Base-by-base conservation (phyloP, 2,329 filamentous ascomycete species). In the Botryotinia convoluta region DNA sequence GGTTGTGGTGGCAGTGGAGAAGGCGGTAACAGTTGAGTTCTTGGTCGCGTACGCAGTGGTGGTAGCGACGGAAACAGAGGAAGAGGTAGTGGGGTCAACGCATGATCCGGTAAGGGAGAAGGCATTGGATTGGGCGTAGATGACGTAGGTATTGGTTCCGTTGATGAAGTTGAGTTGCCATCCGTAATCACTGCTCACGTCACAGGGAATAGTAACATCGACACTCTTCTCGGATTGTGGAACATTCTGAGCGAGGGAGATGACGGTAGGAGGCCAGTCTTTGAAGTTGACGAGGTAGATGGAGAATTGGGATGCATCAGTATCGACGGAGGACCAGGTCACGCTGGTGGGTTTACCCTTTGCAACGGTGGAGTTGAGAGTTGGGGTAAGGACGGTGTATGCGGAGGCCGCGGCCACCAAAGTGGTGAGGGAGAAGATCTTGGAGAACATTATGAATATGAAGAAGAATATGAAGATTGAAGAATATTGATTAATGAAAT, bases 141-240 rank as follows among this genome's bases (percentile, higher is more conserved):
- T 72, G 9, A 72, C 71, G 14, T 72, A 72, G 18, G 71, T 72
- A 10, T 72, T 72, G 18, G 71, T 72, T n/a, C 71, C 71, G 20
- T 72, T 72, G 71, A 72, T 72, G 71, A 72, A 72, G 39, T 72
- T 72, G 14, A 72, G 16, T 68, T 72, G 71, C 71, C 71, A 72
- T 42, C 71, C 71, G 29, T 72, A 72, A 39, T 68, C 62, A 59
- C 48, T 68, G 1, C 9, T 54, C 16, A 68, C 26, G 14, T 48
- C 26, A 26, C 71, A 72, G 32, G 71, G 71, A 20, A 72, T 72
- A 1, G 29, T 51, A 32, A 72, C 62, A 20, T 72, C 71, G 22
- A 72, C 26, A 9, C 62, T 54, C 8, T 35, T n/a, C 1, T 59
- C 62, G 7, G 37, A 42, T 48, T 68, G 39, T 22, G 71, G 71